phyloP scores from a whole-genome alignment of 2,329 filamentous ascomycete species.

The Colletotrichum sp. region DNA sequence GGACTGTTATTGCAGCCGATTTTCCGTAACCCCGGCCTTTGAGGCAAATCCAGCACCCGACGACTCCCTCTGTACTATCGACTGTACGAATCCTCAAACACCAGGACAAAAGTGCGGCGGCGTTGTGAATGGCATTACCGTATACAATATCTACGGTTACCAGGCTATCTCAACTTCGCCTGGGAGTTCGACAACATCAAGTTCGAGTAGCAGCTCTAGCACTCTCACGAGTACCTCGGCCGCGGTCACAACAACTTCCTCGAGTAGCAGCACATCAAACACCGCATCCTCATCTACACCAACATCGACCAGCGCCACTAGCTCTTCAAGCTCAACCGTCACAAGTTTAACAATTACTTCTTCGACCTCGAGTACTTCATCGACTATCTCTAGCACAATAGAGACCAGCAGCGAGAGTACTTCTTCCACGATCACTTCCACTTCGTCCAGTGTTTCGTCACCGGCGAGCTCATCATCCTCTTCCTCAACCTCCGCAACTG shows the following conservation, averaged over 20 bases:
- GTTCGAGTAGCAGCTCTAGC: neutral
- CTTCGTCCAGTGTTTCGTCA: neutral
- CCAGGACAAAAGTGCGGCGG: neutral
- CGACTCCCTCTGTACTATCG: neutral
- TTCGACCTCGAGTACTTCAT: neutral
- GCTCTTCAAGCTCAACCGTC: neutral
- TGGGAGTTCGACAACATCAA: neutral
- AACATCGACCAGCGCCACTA: neutral
- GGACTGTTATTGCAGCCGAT: neutral
- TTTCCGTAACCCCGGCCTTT: neutral
- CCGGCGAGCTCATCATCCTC: neutral
- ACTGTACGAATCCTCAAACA: neutral
- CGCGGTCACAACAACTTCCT: neutral
- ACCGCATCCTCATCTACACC: neutral
- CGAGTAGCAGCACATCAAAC: neutral
- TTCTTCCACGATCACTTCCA: neutral
- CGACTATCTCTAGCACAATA: neutral
- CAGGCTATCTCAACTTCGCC: too few species aligned
- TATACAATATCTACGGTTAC: neutral
- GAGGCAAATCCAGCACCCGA: neutral
- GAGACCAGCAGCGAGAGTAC: neutral
- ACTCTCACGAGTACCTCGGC: neutral
- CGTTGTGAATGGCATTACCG: neutral
- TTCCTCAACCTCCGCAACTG: neutral
- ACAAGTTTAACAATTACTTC: neutral